Percentiles rank a stretch among this genome's conserved stretches.
Evolutionary conservation across 164 flowering plant genomes (phyloP).

Genomic region (Vitis cinerea): DNA sequence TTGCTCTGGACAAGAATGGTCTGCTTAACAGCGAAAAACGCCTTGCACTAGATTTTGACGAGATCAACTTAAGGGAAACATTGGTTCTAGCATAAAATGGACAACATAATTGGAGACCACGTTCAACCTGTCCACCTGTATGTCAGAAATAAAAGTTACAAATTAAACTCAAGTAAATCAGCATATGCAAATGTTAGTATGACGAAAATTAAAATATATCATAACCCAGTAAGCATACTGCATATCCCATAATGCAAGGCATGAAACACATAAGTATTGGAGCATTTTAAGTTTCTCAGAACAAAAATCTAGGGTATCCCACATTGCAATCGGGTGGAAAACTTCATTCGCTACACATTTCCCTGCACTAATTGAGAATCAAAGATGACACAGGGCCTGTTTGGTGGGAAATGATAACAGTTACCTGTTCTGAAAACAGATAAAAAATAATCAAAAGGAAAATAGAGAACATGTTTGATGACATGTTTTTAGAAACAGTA

Average conservation of each 20-base stretch:
- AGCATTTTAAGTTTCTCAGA: no score
- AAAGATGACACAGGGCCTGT: no score
- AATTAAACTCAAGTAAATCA: neutral
- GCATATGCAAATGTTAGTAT: neutral
- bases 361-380: no score
- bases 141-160: neutral
- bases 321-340: no score
- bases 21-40: conserved; percentile 13
- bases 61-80: conserved; percentile 12
- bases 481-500: no score
- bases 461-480: no score
- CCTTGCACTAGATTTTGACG: conserved; percentile 9
- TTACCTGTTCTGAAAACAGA: no score
- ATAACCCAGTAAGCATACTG: neutral
- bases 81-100: conserved; percentile 8
- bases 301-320: no score
- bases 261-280: no score
- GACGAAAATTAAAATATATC: neutral
- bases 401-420: no score
- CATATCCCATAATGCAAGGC: neutral
- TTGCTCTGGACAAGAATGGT: conserved; percentile 15
- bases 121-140: conserved; percentile 28
- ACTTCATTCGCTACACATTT: no score
- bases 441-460: no score
- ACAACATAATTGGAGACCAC: conserved; percentile 7